Evolutionary conservation across 768 basidiomycete species (phyloP).

Genomic region (Boletellus sp.): DNA sequence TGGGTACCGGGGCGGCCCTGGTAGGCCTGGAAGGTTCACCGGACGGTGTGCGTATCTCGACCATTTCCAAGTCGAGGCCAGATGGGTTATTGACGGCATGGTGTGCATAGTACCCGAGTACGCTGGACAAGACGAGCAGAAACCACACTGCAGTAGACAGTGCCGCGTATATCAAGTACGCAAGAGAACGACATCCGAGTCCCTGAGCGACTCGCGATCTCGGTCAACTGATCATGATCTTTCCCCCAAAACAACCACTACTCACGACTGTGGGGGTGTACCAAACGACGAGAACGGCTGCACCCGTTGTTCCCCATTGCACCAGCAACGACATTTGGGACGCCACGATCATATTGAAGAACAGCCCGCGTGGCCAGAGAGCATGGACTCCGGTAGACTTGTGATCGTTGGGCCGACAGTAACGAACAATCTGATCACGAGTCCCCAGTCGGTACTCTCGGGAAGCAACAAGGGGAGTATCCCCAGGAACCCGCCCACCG

Average conservation of each 20-base stretch:
- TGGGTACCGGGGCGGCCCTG: background rate
- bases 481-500: background rate
- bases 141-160: conserved; percentile 31
- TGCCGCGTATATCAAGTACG: conserved; percentile 29
- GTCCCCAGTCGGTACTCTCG: conserved; percentile 17
- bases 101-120: conserved; percentile 20
- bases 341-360: conserved; percentile 30
- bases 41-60: background rate
- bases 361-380: conserved; percentile 23
- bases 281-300: conserved; percentile 27
- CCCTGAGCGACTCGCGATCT: conserved; percentile 12
- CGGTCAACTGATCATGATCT: background rate
- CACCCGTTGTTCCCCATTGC: conserved; percentile 32
- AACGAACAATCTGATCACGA: conserved; percentile 13
- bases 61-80: background rate
- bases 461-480: conserved; percentile 2
- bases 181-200: conserved; percentile 34
- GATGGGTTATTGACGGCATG: background rate
- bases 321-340: conserved; percentile 27
- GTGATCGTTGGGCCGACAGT: conserved; percentile 15
- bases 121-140: conserved; percentile 29
- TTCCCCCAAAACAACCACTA: background rate
- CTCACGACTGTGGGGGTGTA: conserved; percentile 31
- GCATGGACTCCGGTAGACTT: background rate
- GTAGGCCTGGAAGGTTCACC: no score